Conservation (phyloP, 371 early-diverging fungal species). For the Mucor velutinosus region DNA sequence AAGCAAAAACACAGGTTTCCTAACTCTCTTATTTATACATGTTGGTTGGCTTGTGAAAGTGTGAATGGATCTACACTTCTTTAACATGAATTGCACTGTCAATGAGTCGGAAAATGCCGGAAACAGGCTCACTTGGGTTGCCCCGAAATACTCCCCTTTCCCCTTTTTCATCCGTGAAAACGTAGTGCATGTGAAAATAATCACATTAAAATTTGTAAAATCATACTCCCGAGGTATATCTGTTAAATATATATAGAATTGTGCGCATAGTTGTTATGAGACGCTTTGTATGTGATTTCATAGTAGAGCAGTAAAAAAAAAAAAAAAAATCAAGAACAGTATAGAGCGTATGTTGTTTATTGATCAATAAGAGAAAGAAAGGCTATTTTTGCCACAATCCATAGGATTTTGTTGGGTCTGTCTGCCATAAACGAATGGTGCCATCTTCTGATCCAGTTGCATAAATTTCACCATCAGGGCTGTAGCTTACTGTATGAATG, state of each 20-base stretch:
- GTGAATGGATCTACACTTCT: slow-evolving; percentile 6
- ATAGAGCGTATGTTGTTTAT: not conserved
- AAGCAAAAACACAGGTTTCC: not conserved
- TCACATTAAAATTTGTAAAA: not conserved
- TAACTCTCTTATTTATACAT: not conserved
- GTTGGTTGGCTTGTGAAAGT: not conserved
- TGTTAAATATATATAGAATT: not conserved
- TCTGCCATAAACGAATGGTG: slow-evolving; percentile 79
- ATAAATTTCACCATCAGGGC: slow-evolving; percentile 89
- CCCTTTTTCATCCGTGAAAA: slow-evolving; percentile 1
- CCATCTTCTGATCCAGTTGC: slow-evolving; percentile 89
- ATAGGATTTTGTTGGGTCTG: slow-evolving; percentile 68
- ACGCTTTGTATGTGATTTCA: too few species aligned
- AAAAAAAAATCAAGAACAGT: too few species aligned
- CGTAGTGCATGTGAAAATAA: slow-evolving; percentile 6
- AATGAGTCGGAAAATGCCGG: slow-evolving; percentile 9
- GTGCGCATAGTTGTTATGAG: not conserved
- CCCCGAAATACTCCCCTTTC: not conserved
- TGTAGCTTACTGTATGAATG: slow-evolving; percentile 84
- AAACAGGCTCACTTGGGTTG: not conserved
- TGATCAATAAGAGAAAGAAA: not conserved
- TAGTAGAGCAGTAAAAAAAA: too few species aligned
- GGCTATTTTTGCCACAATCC: slow-evolving; percentile 70
- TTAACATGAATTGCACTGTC: not conserved
- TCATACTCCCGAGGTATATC: not conserved